phyloP scores from a whole-genome alignment of 2,329 filamentous ascomycete genomes.

The Diatrype stigma region DNA sequence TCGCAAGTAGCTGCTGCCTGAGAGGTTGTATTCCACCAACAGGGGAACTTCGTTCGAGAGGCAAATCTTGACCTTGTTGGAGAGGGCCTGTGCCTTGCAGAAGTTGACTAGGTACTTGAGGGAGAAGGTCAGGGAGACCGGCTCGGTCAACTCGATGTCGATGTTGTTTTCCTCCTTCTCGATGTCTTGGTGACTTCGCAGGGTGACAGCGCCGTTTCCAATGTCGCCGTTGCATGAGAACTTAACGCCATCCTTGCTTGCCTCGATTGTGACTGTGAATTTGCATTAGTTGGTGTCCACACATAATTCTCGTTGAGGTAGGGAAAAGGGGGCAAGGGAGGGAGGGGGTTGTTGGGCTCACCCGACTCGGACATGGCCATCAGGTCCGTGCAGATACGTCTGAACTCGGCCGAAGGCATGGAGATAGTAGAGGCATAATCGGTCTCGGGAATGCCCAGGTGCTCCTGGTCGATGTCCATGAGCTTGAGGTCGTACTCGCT shows the following conservation, averaged over 20 bases:
- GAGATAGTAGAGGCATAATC: constrained; percentile 89
- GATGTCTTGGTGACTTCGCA: constrained; percentile 82
- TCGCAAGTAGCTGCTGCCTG: constrained; percentile 80
- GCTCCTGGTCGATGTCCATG: constrained; percentile 99
- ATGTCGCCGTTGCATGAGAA: constrained; percentile 94
- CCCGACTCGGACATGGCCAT: constrained; percentile 92
- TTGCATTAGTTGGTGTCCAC: constrained; percentile 9
- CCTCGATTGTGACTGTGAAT: constrained; percentile 80
- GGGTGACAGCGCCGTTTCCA: constrained; percentile 87
- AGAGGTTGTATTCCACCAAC: constrained; percentile 83
- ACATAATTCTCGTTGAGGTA: background rate
- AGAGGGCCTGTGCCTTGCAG: constrained; percentile 92
- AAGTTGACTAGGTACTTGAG: constrained; percentile 99
- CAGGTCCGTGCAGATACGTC: constrained; percentile 90
- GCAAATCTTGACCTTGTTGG: constrained; percentile 80
- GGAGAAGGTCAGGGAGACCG: constrained; percentile 92
- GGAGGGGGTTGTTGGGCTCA: constrained; percentile 41
- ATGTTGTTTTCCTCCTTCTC: constrained; percentile 86
- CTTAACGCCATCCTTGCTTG: constrained; percentile 94
- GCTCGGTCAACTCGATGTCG: constrained; percentile 85
- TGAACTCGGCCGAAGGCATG: constrained; percentile 88
- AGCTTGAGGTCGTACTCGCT: constrained; percentile 99
- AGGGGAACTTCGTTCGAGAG: constrained; percentile 95
- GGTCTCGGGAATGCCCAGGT: constrained; percentile 97
- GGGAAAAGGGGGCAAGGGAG: background rate